Evolutionary conservation across 306 rosid genomes (phyloP).

Genomic region (Cucurbita argyrosperma): DNA sequence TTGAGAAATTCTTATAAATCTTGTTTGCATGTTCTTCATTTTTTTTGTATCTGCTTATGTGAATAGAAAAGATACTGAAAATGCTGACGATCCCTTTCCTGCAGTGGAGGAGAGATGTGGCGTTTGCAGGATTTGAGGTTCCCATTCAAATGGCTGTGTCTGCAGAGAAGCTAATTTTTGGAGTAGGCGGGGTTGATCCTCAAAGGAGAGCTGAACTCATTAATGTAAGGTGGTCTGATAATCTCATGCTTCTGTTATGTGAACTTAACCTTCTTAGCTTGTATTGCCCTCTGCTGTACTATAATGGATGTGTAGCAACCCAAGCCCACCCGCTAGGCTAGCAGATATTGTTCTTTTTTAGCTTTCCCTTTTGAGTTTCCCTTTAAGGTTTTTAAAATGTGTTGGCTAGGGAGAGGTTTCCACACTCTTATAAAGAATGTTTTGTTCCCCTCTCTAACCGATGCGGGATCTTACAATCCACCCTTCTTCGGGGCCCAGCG

Average conservation of each 20-base stretch:
- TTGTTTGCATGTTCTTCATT: background rate
- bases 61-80: background rate
- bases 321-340: no score
- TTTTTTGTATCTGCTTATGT: background rate
- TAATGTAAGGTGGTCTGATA: slow-evolving; percentile 27
- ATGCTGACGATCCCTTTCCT: background rate
- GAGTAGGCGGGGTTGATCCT: slow-evolving; percentile 66
- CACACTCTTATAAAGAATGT: no score
- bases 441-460: no score
- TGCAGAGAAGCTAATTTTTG: slow-evolving; percentile 69
- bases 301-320: no score
- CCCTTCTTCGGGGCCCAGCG: no score
- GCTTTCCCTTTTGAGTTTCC: no score
- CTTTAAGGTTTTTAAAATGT: no score
- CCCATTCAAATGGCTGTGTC: slow-evolving; percentile 87
- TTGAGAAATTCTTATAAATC: background rate
- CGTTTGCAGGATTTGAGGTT: slow-evolving; percentile 86
- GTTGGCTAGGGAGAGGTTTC: no score
- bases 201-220: slow-evolving; percentile 68
- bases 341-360: no score
- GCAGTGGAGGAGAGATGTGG: slow-evolving; percentile 92
- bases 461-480: no score
- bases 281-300: no score
- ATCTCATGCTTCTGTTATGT: background rate
- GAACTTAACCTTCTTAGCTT: background rate